phyloP scores from a whole-genome alignment of 148 eudicot genomes.

The Amaranthus hypochondriacus region DNA sequence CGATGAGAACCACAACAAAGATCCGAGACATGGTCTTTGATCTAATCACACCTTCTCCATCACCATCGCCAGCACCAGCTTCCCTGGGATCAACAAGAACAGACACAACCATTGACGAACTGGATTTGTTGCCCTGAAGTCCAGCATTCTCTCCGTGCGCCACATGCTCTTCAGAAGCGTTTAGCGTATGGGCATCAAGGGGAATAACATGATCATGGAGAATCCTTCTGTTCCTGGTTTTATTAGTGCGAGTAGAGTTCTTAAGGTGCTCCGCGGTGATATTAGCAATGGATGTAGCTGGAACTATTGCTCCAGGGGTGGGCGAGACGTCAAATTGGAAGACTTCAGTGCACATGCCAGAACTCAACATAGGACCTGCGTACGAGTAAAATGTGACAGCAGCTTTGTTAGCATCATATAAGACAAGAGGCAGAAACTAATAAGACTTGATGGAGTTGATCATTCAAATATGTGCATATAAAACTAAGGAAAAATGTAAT shows the following conservation, averaged over 20 bases:
- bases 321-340: slow-evolving; percentile 87
- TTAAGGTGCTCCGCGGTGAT: slow-evolving; percentile 34
- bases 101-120: slow-evolving; percentile 82
- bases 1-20: slow-evolving; percentile 89
- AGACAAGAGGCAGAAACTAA: background rate
- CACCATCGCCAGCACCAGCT: slow-evolving; percentile 44
- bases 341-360: slow-evolving; percentile 98
- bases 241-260: slow-evolving; percentile 50
- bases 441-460: background rate
- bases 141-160: slow-evolving; percentile 41
- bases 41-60: slow-evolving; percentile 63
- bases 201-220: slow-evolving; percentile 61
- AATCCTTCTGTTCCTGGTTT: slow-evolving; percentile 68
- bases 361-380: slow-evolving; percentile 85
- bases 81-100: slow-evolving; percentile 94
- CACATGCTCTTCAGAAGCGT: slow-evolving; percentile 40
- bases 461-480: background rate
- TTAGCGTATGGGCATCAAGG: slow-evolving; percentile 37
- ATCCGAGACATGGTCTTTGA: slow-evolving; percentile 68
- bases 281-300: slow-evolving; percentile 48
- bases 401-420: no score
- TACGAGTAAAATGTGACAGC: background rate
- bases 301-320: slow-evolving; percentile 68
- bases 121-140: slow-evolving; percentile 39
- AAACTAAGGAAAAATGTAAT: background rate